Evolutionary conservation across 345 rosid species (phyloP), one percentile per base, ranked within the genome.

Genomic region (Arabis hirsuta): DNA sequence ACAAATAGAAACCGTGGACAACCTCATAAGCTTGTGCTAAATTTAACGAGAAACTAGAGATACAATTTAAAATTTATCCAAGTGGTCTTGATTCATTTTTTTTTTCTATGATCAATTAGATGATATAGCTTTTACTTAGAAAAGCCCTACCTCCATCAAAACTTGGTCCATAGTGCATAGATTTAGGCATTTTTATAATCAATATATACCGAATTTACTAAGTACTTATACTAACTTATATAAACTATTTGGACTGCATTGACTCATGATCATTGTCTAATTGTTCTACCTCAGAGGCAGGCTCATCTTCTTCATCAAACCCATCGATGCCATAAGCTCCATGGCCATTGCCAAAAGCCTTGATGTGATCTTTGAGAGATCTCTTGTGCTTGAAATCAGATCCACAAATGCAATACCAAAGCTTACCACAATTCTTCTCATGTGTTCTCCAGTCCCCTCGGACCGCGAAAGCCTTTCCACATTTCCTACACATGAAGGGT

Each of bases 391-490:
- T 88, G 9, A 90, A 90, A 73, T 90, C 93, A 34, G 93, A 88
- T 13, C 93, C 93, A 51, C 93, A 90, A 64, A 81, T 55, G 79
- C 93, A 90, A 67, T 84, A 85, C 93, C 96, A 90, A 65, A 88
- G 76, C 79, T 84, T 90, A 19, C 96, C 96, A 44, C 96, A 87
- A 32, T 90, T 90, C 84, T 90, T 90, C 80, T 90, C 96, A 73
- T 90, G 96, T 50, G 96, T 87, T 81, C 96, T 81, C 90, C 96
- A 89, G 9, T 89, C 92, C 4, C 96, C 96, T 78, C 82, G 81
- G 11, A 90, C 96, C 0, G 93, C 96, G 24, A 88, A 90, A n/a
- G 91, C 75, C 69, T 86, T 90, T 6, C 87, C 82, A 64, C 93
- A 90, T 85, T 86, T 90, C 39, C 91, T 71, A 53, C 96, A 87